Base-by-base conservation (phyloP, 139 green algal genomes). In the Chlorella sp. region DNA sequence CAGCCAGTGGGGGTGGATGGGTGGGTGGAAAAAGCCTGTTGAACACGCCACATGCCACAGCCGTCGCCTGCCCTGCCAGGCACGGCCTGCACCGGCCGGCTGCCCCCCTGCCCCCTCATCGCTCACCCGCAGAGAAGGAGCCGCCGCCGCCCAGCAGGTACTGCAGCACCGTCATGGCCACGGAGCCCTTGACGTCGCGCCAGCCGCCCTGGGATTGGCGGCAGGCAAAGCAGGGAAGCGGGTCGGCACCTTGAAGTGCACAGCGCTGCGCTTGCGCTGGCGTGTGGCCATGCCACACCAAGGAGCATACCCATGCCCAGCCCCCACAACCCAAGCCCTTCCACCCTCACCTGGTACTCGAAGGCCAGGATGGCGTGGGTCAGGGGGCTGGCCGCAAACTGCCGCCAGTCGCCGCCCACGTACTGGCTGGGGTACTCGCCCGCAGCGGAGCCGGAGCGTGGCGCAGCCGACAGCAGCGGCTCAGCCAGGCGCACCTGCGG, bases 61-160 rank as follows among this genome's bases (percentile, higher is more conserved):
- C 44, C 9, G 44, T n/a, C n/a, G n/a, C n/a, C n/a, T n/a, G n/a
- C n/a, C 51, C 51, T 60, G 51, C 51, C 51, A 60, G 9, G 9
- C 44, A 51, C 44, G n/a, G n/a, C n/a, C n/a, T n/a, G n/a, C n/a
- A 7, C 7, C 7, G 44, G 7, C 11, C 44, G 7, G 44, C 44
- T 55, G 44, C 51, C 18, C 18, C 6, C 25, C 7, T 34, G 11
- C 51, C 16, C 30, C 44, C 74, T 1, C 75, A 0, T 26, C 18
- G 3, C 80, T 1, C 90, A 76, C 90, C 93, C 36, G 93, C 89
- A 20, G 92, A 97, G 91, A 99, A 99, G 56, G 93, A 98, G 76
- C 93, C 94, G 83, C 97, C 97, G 30, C 97, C 97, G 11, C 97
- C 97, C 86, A 99, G 85, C 76, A 99, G 91, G 82, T 96, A 97